Evolutionary conservation across 2,329 filamentous ascomycete species (phyloP).

Genomic region (Calonectria fujianensis): DNA sequence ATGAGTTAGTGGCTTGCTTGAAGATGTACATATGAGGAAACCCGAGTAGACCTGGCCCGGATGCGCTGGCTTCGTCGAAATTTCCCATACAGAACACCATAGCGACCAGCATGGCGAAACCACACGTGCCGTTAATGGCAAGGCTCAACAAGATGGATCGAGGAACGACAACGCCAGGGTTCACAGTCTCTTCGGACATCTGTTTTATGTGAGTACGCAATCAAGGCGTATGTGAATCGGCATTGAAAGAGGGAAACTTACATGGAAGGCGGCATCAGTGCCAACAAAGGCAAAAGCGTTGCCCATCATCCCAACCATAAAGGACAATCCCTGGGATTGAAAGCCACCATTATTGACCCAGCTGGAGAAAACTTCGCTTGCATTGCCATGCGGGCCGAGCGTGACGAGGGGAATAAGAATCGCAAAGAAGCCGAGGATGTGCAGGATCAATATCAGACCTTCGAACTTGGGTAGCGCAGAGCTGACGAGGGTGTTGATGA

Average conservation of each 20-base stretch:
- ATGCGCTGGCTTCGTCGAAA: slow-evolving; percentile 64
- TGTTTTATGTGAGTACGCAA: slow-evolving; percentile 40
- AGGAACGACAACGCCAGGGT: slow-evolving; percentile 70
- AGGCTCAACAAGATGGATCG: slow-evolving; percentile 69
- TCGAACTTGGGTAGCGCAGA: slow-evolving; percentile 70
- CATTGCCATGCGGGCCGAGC: slow-evolving; percentile 57
- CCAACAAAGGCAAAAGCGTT: slow-evolving; percentile 61
- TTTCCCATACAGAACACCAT: slow-evolving; percentile 73
- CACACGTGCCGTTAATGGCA: slow-evolving; percentile 70
- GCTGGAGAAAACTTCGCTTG: slow-evolving; percentile 64
- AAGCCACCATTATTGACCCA: slow-evolving; percentile 68
- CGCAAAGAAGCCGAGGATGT: slow-evolving; percentile 62
- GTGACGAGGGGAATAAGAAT: slow-evolving; percentile 57
- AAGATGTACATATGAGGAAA: slow-evolving; percentile 78
- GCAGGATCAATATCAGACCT: slow-evolving; percentile 68
- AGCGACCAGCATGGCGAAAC: slow-evolving; percentile 74
- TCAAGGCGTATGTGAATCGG: fast-evolving
- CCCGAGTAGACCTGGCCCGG: slow-evolving; percentile 62
- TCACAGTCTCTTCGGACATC: slow-evolving; percentile 68
- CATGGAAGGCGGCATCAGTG: slow-evolving; percentile 58
- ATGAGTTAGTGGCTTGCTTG: slow-evolving; percentile 68
- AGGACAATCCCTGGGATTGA: slow-evolving; percentile 65
- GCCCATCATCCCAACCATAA: slow-evolving; percentile 66
- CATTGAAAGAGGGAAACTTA: slow-evolving; percentile 31
- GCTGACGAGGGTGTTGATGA: slow-evolving; percentile 70